Percentiles rank a stretch among this genome's conserved stretches.
These are phyloP conservation scores for Debaryomyces hansenii DNA, from an alignment of 805 yeast genomes.

Conservation along the genomic window DNA sequence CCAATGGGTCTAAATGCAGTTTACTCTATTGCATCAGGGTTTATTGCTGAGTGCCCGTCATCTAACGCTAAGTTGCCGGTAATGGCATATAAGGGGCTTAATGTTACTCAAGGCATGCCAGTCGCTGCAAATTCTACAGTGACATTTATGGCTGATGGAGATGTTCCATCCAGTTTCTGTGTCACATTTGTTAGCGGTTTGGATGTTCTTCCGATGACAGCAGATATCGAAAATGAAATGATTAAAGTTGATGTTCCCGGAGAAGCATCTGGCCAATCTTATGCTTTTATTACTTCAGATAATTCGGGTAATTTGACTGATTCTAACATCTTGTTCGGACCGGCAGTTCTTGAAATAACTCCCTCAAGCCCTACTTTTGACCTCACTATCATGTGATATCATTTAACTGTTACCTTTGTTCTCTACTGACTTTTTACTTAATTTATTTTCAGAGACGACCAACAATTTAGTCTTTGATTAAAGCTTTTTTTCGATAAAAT, in stretches of 20 bases:
- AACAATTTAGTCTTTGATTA: too few species aligned
- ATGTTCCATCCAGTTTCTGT: background rate
- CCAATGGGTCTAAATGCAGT: background rate
- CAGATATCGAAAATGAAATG: background rate
- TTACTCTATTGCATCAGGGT: background rate
- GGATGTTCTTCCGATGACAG: background rate
- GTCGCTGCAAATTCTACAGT: background rate
- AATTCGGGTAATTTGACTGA: background rate
- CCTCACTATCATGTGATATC: too few species aligned
- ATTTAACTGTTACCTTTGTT: too few species aligned
- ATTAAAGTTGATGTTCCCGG: background rate
- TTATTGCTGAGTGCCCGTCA: background rate
- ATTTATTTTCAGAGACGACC: too few species aligned
- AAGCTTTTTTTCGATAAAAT: too few species aligned
- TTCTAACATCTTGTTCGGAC: conserved; percentile 3
- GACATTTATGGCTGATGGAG: background rate
- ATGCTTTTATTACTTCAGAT: conserved; percentile 1
- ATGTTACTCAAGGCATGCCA: background rate
- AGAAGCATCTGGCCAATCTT: background rate
- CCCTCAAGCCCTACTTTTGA: background rate
- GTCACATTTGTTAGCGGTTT: conserved; percentile 1
- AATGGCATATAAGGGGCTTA: background rate
- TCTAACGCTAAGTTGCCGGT: background rate
- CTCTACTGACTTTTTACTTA: too few species aligned
- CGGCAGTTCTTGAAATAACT: background rate